A percentile compares a stretch with the other conserved stretches of the same genome.
These are phyloP conservation scores for Rhodamnia rubescens DNA, from an alignment of 345 rosid genomes.

Conservation along the genomic window DNA sequence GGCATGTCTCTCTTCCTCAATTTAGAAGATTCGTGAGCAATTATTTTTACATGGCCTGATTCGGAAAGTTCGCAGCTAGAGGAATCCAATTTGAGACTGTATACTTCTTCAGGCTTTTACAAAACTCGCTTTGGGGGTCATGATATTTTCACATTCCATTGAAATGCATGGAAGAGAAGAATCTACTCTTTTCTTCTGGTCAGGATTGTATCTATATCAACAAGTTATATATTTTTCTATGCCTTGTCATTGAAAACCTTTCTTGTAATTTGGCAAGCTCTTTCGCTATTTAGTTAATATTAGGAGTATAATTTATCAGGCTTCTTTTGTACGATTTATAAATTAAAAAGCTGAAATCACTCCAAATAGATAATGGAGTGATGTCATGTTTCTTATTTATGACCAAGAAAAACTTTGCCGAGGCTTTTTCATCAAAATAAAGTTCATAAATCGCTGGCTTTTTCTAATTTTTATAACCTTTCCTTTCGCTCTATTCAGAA, in stretches of 20 bases:
- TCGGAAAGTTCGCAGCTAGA: not conserved
- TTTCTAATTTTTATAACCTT: not conserved
- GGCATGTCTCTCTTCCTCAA: not conserved
- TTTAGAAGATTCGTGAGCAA: not conserved
- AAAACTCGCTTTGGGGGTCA: not conserved
- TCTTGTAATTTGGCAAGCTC: too few relatives aligned
- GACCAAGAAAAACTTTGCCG: not conserved
- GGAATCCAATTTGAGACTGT: not conserved
- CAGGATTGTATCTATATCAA: not conserved
- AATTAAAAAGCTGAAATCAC: not conserved
- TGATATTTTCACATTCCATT: not conserved
- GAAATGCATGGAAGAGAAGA: not conserved
- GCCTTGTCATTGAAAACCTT: too few relatives aligned
- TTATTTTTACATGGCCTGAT: not conserved
- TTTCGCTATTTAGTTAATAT: too few relatives aligned
- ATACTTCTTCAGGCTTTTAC: not conserved
- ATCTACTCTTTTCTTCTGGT: not conserved
- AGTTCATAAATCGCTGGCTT: not conserved
- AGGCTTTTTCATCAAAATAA: not conserved
- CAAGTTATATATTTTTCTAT: too few relatives aligned
- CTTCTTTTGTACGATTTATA: not conserved
- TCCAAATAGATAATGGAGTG: not conserved
- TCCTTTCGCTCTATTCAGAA: not conserved
- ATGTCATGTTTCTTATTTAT: not conserved
- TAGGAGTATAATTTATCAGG: not conserved